phyloP scores from a whole-genome alignment of 768 basidiomycete genomes.

The Chalciporus pseudorubinellus region DNA sequence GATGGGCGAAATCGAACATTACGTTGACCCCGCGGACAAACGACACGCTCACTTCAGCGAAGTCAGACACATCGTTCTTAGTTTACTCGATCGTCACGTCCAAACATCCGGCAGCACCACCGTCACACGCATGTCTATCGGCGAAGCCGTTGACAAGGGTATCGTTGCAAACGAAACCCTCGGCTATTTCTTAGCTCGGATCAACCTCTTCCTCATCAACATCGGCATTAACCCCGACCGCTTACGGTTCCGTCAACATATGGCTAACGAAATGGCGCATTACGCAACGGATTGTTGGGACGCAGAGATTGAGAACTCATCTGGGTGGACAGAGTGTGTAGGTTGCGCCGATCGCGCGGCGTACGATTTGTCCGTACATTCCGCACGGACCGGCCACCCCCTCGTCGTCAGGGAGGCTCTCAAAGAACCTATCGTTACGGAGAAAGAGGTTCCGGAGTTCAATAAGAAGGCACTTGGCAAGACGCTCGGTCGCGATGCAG shows the following conservation, averaged over 20 bases:
- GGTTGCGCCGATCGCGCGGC: constrained; percentile 98
- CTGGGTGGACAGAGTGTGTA: constrained; percentile 95
- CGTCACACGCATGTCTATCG: constrained; percentile 66
- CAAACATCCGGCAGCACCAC: constrained; percentile 74
- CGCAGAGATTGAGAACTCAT: constrained; percentile 90
- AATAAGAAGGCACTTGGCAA: constrained; percentile 90
- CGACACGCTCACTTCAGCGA: constrained; percentile 80
- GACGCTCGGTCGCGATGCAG: constrained; percentile 84
- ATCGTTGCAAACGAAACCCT: constrained; percentile 96
- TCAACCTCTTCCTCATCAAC: constrained; percentile 83
- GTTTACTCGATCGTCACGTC: constrained; percentile 79
- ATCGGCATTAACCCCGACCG: constrained; percentile 85
- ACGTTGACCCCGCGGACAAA: constrained; percentile 93
- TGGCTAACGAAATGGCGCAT: constrained; percentile 99
- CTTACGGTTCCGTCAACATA: constrained; percentile 95
- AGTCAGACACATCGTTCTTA: constrained; percentile 69
- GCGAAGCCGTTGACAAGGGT: constrained; percentile 83
- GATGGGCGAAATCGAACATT: constrained; percentile 99
- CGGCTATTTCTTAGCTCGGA: constrained; percentile 94
- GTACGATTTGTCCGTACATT: constrained; percentile 92
- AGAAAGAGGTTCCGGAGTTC: constrained; percentile 75
- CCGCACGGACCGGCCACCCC: constrained; percentile 76
- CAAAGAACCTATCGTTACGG: constrained; percentile 79
- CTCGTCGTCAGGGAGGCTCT: constrained; percentile 85
- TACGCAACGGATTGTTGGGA: constrained; percentile 99